These are phyloP conservation scores for Pichia sp. DNA, from an alignment of 1,139 yeast species.

Conservation along the genomic window DNA sequence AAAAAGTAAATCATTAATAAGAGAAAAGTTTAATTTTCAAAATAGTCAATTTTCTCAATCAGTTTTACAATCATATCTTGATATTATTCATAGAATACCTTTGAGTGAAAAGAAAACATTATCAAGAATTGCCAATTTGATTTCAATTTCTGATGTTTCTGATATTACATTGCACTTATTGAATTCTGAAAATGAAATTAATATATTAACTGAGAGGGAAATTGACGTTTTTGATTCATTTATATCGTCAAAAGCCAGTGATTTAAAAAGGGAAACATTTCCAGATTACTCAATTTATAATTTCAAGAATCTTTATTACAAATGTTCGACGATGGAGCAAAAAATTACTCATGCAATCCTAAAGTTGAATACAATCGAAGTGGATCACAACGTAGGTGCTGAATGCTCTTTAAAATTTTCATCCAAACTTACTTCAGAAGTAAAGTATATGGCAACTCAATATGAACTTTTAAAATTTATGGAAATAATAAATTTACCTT, in stretches of 20 bases:
- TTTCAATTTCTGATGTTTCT: neutral
- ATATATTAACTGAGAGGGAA: neutral
- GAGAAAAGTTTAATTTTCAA: neutral
- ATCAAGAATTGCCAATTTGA: neutral
- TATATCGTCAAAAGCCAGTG: slow-evolving; percentile 1
- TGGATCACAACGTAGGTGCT: neutral
- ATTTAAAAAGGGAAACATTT: neutral
- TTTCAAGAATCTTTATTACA: neutral
- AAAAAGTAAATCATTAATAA: neutral
- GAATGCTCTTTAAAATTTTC: slow-evolving; percentile 1
- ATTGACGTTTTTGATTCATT: slow-evolving; percentile 9
- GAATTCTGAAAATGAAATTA: neutral
- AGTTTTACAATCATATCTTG: neutral
- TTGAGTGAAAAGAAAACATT: neutral
- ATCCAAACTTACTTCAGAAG: slow-evolving; percentile 4
- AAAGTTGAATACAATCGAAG: neutral
- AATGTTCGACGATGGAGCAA: slow-evolving; percentile 1
- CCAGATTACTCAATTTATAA: slow-evolving; percentile 7
- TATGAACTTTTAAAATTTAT: slow-evolving; percentile 6
- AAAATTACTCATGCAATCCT: neutral
- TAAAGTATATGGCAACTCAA: slow-evolving; percentile 8
- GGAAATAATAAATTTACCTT: neutral
- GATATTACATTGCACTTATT: slow-evolving; percentile 1
- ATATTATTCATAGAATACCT: neutral
- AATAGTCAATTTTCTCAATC: neutral